Conservation (phyloP, 106 monocot species). For the Narthecium ossifragum region DNA sequence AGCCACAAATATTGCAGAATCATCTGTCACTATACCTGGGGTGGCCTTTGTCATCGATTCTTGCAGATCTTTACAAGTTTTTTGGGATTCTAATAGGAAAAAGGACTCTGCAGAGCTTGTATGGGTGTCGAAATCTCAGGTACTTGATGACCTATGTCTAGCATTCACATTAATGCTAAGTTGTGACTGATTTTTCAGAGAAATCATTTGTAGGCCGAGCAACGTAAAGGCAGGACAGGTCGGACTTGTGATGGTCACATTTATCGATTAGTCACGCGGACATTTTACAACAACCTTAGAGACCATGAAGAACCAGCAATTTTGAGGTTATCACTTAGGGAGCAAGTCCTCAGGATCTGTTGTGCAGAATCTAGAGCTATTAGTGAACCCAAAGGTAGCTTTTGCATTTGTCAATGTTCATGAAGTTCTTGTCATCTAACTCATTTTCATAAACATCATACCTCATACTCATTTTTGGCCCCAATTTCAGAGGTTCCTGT, state of each 20-base stretch:
- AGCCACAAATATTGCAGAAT: constrained; percentile 92
- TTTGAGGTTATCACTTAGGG: constrained; percentile 68
- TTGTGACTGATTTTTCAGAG: too few relatives aligned
- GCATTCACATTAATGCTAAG: background rate
- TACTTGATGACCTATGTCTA: constrained; percentile 5
- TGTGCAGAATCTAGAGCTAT: constrained; percentile 78
- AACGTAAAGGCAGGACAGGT: constrained; percentile 83
- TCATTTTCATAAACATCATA: too few relatives aligned
- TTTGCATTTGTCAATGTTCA: too few relatives aligned
- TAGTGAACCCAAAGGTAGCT: constrained; percentile 78
- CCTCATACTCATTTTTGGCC: too few relatives aligned
- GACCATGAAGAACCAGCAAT: constrained; percentile 81
- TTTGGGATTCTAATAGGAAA: constrained; percentile 66
- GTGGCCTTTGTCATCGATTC: constrained; percentile 85
- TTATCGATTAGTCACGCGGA: constrained; percentile 53
- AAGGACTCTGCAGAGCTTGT: constrained; percentile 56
- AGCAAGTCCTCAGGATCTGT: constrained; percentile 70
- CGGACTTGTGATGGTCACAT: constrained; percentile 82
- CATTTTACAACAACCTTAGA: constrained; percentile 45
- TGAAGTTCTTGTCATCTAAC: too few relatives aligned
- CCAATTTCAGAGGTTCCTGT: too few relatives aligned
- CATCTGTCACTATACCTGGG: constrained; percentile 85
- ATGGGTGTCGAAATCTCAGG: constrained; percentile 95
- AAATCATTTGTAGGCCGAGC: constrained; percentile 75
- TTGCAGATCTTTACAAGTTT: constrained; percentile 72